phyloP scores from a whole-genome alignment of 2,329 filamentous ascomycete genomes.

The Chrysoporthe austroafricana region DNA sequence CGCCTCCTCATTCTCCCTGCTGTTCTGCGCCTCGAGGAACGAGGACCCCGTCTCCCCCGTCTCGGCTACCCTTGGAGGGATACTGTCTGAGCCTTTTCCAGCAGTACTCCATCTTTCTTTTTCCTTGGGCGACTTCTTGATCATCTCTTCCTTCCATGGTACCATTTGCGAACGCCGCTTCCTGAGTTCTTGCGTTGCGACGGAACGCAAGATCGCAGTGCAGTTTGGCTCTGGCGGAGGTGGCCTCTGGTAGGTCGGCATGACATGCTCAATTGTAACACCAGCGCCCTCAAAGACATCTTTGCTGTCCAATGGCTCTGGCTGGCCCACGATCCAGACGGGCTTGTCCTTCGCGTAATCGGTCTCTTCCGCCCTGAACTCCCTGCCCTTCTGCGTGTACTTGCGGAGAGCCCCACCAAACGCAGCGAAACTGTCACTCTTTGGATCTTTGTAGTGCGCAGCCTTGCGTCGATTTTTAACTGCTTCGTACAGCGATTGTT shows the following conservation, averaged over 20 bases:
- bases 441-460: slow-evolving; percentile 43
- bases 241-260: neutral
- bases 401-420: slow-evolving; percentile 47
- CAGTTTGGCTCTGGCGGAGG: neutral
- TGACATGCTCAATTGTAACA: neutral
- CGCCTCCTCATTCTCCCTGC: neutral
- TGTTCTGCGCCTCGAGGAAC: neutral
- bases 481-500: slow-evolving; percentile 56
- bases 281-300: slow-evolving; percentile 40
- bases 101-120: neutral
- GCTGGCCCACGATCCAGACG: slow-evolving; percentile 51
- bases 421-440: slow-evolving; percentile 36
- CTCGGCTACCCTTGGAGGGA: neutral
- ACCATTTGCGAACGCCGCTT: too few relatives aligned
- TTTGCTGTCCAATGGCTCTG: slow-evolving; percentile 39
- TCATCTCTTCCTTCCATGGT: neutral
- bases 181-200: neutral
- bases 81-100: neutral
- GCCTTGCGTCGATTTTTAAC: slow-evolving; percentile 60
- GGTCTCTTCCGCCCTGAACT: slow-evolving; percentile 60
- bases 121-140: neutral
- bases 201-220: neutral
- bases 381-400: slow-evolving; percentile 57
- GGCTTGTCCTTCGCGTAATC: slow-evolving; percentile 52
- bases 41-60: neutral